Percentiles rank a stretch among this genome's conserved stretches.
These are phyloP conservation scores for Colletotrichum sp. DNA, from an alignment of 2,329 filamentous ascomycete species.

Conservation along the genomic window DNA sequence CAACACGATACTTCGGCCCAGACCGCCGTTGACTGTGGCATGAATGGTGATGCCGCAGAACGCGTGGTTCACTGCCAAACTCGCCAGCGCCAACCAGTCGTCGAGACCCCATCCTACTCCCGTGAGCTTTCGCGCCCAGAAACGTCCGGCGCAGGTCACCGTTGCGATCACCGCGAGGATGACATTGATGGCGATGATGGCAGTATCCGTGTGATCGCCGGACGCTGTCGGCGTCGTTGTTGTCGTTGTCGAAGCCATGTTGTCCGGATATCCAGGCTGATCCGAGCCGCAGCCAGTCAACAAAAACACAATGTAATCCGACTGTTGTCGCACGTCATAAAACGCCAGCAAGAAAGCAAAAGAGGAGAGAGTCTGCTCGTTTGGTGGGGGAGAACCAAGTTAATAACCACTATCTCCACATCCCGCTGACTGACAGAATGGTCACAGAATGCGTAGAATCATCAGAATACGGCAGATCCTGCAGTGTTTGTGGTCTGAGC, in stretches of 20 bases:
- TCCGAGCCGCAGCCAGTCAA: not conserved
- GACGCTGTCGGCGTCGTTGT: not conserved
- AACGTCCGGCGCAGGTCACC: not conserved
- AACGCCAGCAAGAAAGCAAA: not conserved
- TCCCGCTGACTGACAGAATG: not conserved
- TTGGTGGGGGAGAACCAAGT: not conserved
- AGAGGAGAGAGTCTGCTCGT: not conserved
- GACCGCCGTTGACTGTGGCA: not conserved
- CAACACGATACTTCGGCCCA: not conserved
- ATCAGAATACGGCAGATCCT: not conserved
- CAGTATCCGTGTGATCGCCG: not conserved
- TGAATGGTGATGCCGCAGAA: not conserved
- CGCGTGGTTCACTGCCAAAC: not conserved
- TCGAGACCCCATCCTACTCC: not conserved
- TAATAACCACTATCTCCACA: not conserved
- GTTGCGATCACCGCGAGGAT: not conserved
- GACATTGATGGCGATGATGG: constrained; percentile 5
- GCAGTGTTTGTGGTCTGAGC: not conserved
- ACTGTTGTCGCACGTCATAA: not conserved
- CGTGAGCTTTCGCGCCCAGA: constrained; percentile 9
- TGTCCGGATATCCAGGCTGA: not conserved
- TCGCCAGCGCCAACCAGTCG: not conserved
- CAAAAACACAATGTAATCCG: not conserved
- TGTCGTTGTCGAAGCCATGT: not conserved
- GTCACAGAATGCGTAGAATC: not conserved